phyloP scores from a whole-genome alignment of 192 early-diverging fungal species.

The Umbelopsis sp. region DNA sequence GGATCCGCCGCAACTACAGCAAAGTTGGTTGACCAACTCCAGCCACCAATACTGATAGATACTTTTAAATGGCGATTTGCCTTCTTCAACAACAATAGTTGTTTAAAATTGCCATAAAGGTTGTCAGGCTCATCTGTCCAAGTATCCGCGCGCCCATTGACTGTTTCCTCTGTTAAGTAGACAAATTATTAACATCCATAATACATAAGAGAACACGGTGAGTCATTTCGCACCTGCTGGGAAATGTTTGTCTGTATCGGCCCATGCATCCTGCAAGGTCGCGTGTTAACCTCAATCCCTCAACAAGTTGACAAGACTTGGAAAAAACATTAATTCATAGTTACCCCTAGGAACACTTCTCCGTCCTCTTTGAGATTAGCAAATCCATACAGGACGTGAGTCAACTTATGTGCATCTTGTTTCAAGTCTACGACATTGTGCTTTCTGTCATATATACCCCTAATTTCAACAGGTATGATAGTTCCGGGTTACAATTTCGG shows the following conservation, averaged over 20 bases:
- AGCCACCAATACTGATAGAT: conserved; percentile 77
- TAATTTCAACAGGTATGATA: neutral
- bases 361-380: conserved; percentile 68
- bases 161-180: conserved; percentile 24
- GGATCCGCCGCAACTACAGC: conserved; percentile 57
- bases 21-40: conserved; percentile 76
- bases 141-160: conserved; percentile 50
- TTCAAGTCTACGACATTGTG: conserved; percentile 63
- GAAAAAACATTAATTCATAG: neutral
- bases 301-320: neutral
- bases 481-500: neutral
- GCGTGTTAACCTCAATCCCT: neutral
- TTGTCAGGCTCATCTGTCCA: conserved; percentile 58
- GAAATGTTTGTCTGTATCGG: conserved; percentile 71
- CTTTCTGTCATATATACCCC: conserved; percentile 75
- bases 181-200: neutral
- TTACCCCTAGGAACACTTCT: conserved; percentile 59
- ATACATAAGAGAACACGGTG: conserved; percentile 1
- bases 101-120: conserved; percentile 62
- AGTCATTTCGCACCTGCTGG: conserved; percentile 6
- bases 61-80: conserved; percentile 68
- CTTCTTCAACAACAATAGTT: conserved; percentile 68
- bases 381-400: conserved; percentile 84
- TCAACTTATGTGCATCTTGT: conserved; percentile 58
- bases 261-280: conserved; percentile 62